Base-by-base conservation (phyloP, 148 eudicot species). In the Chenopodium suecicum region DNA sequence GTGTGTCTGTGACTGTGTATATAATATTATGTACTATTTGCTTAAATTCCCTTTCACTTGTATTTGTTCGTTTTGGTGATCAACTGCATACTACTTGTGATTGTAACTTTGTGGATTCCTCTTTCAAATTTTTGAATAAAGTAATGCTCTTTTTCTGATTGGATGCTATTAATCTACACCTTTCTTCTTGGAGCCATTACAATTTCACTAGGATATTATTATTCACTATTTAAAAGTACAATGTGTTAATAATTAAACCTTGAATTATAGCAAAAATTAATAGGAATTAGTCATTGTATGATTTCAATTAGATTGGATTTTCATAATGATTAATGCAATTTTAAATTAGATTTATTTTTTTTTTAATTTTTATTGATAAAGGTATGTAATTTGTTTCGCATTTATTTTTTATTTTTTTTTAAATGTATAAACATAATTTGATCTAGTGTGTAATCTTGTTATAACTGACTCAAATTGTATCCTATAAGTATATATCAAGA, bases 121-220 rank as follows among this genome's bases (percentile, higher is more conserved):
- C 29, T 31, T 66, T 41, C 37, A 80, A 74, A 46, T 37, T 64
- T 80, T 79, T 9, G 19, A 80, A 80, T n/a, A 22, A 62, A 62
- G n/a, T 23, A 63, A 74, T 9, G 9, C n/a, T 9, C 29, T 8
- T 16, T 31, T 50, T 8, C 1, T 62, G 66, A 72, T 72, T 72
- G 47, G 54, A 44, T 44, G 31, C 4, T 46, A 16, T 12, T 41
- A 31, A 31, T 5, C 62, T 56, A 56, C 62, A 14, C 62, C 62
- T 73, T 22, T 20, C 66, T 20, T 62, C 10, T 62, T 62, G 62
- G 62, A 56, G 7, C 22, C 22, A 56, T 56, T 56, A 17, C 22
- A 17, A 56, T 56, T 17, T 14, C 62, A 17, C 22, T 56, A 17
- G 62, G 20, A 56, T 56, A 56, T 41, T 41, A 41, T 41, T 41